Percentiles rank a stretch among this genome's conserved stretches.
phyloP scores from a whole-genome alignment of 2,329 filamentous ascomycete species.

The Trichoderma simmonsii region DNA sequence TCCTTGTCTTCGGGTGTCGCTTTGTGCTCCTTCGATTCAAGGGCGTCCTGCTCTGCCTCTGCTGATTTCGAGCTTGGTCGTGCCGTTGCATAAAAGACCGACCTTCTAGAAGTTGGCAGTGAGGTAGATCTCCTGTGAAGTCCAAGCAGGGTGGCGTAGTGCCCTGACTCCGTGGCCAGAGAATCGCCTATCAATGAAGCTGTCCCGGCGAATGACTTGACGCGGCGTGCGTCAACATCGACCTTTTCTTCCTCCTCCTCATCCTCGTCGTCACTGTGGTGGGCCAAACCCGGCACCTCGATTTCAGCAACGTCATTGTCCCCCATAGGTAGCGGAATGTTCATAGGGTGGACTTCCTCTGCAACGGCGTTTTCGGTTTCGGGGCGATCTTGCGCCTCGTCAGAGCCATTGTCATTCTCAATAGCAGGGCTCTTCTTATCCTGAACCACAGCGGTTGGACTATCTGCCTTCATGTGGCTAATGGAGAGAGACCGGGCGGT shows the following conservation, averaged over 20 bases:
- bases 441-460: slow-evolving; percentile 38
- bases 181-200: slow-evolving; percentile 17
- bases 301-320: slow-evolving; percentile 75
- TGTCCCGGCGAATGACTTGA: slow-evolving; percentile 41
- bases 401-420: slow-evolving; percentile 11
- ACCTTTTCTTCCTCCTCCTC: slow-evolving; percentile 34
- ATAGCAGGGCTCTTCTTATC: slow-evolving; percentile 22
- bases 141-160: slow-evolving; percentile 32
- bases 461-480: slow-evolving; percentile 34
- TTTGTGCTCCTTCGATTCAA: neutral
- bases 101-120: slow-evolving; percentile 40
- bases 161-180: neutral
- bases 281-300: slow-evolving; percentile 67
- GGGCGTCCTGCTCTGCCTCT: neutral
- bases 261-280: slow-evolving; percentile 61
- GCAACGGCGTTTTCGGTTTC: slow-evolving; percentile 23
- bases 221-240: slow-evolving; percentile 38
- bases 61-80: slow-evolving; percentile 1
- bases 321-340: slow-evolving; percentile 65
- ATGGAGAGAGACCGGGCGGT: slow-evolving; percentile 50
- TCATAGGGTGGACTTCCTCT: slow-evolving; percentile 34
- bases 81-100: slow-evolving; percentile 18
- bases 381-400: slow-evolving; percentile 20
- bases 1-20: neutral
- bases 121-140: slow-evolving; percentile 48